A percentile compares a stretch with the other conserved stretches of the same genome.
These are phyloP conservation scores for Arachis hypogaea DNA, from an alignment of 306 rosid genomes.

Conservation along the genomic window DNA sequence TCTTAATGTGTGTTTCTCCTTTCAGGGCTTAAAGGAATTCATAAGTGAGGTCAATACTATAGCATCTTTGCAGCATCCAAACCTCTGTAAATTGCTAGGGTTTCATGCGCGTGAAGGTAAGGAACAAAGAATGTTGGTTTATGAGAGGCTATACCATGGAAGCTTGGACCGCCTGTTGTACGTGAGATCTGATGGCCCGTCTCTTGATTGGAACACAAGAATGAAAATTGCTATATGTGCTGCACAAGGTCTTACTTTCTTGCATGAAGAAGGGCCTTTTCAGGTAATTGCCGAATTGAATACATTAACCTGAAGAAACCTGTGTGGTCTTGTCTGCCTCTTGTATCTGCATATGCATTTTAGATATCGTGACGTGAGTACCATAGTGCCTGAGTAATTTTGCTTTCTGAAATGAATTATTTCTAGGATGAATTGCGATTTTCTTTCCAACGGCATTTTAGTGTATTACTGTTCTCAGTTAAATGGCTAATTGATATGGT, in stretches of 20 bases:
- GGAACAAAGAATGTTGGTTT: slow-evolving; percentile 80
- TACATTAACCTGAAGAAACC: neutral
- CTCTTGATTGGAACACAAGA: slow-evolving; percentile 96
- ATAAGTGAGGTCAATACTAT: slow-evolving; percentile 75
- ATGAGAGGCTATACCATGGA: slow-evolving; percentile 94
- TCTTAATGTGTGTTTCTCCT: slow-evolving; percentile 28
- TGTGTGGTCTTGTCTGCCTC: slow-evolving; percentile 21
- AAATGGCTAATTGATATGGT: slow-evolving; percentile 12
- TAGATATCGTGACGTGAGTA: slow-evolving; percentile 27
- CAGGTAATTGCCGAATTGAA: slow-evolving; percentile 62
- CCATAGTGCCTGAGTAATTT: neutral
- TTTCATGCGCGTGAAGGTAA: slow-evolving; percentile 89
- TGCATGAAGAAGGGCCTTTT: slow-evolving; percentile 99
- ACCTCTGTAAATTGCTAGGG: slow-evolving; percentile 94
- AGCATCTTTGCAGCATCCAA: slow-evolving; percentile 90
- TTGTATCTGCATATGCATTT: neutral
- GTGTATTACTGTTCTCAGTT: slow-evolving; percentile 11
- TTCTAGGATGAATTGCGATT: neutral
- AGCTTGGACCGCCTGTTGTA: slow-evolving; percentile 81
- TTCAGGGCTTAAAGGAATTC: slow-evolving; percentile 92
- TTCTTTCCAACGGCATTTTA: neutral
- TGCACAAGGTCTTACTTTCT: slow-evolving; percentile 95
- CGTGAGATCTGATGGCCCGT: slow-evolving; percentile 94
- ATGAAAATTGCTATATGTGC: slow-evolving; percentile 90
- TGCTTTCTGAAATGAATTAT: neutral